Evolutionary conservation across 116 monocot genomes (phyloP), one percentile per base, ranked within the genome.

Genomic region (Phalaenopsis hybrid): DNA sequence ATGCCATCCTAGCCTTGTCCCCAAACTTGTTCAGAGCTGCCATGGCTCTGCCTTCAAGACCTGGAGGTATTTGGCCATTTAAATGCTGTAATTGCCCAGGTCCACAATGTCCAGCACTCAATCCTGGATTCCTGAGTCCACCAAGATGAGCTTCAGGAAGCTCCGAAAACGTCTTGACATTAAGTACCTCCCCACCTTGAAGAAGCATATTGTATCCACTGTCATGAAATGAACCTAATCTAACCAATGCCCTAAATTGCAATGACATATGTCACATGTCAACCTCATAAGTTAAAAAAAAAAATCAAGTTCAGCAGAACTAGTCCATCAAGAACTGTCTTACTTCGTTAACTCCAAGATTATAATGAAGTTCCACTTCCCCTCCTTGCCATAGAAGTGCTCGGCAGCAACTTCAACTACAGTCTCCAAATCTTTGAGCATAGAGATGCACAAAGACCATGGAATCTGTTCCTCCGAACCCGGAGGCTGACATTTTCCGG

Each of bases 321-420:
- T 25, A 79, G 63, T 51, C 68, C 5, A 82, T 23, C 9, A 44
- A 34, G 15, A 44, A 61, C 61, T 20, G 23, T 65, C 86, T 87
- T 90, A 96, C 96, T 96, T 96, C 25, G 88, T 70, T 9, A 77
- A 87, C 79, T 96, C 96, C 11, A 83, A 85, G 73, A 80, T 70
- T n/a, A 86, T 88, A 70, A 96, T 86, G 72, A 92, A 94, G 84
- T 88, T 84, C 94, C 96, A 96, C 83, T 96, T 96, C 21, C 89
- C 82, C 13, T 89, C 88, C 49, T 91, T 91, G 2, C 96, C 96
- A 79, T 79, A 87, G 58, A 88, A 92, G 72, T 94, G 91, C 43
- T 94, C 87, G 8, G 92, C 88, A 17, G 91, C 89, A 21, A 96
- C 96, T 83, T 96, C 94, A 28, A 94, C 94, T 6, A 94, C 91